Conservation (phyloP, 768 basidiomycete genomes). For the Russula emetica region DNA sequence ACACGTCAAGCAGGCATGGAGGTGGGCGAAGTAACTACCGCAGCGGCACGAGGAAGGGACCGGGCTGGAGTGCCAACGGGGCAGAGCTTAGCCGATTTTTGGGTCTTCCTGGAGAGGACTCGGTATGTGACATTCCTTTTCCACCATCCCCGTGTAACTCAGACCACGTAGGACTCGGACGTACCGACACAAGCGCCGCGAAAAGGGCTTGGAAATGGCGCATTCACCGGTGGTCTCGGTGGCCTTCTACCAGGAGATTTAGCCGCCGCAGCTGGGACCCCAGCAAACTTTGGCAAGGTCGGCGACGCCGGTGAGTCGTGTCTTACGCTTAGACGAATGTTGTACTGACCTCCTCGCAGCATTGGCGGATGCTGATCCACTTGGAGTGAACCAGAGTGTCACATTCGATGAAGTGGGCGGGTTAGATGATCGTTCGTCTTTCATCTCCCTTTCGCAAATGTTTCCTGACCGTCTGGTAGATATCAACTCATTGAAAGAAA, state of each 20-base stretch:
- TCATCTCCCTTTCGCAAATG: constrained; percentile 6
- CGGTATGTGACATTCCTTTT: constrained; percentile 37
- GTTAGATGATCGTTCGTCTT: constrained; percentile 75
- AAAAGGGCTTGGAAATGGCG: constrained; percentile 53
- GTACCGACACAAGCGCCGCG: constrained; percentile 60
- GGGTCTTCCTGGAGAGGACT: constrained; percentile 70
- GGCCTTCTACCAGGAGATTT: constrained; percentile 63
- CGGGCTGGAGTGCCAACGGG: constrained; percentile 76
- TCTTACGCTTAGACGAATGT: constrained; percentile 9
- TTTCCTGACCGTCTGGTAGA: constrained; percentile 45
- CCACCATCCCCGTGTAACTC: constrained; percentile 6
- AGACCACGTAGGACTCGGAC: constrained; percentile 61
- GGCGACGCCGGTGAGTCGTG: constrained; percentile 62
- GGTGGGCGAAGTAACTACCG: constrained; percentile 37
- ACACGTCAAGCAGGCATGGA: constrained; percentile 27
- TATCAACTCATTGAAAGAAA: constrained; percentile 95
- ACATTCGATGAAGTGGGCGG: constrained; percentile 98
- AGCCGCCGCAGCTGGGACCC: constrained; percentile 65
- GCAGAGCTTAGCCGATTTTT: constrained; percentile 76
- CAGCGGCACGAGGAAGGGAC: constrained; percentile 43
- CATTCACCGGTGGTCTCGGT: constrained; percentile 45
- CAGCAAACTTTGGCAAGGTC: constrained; percentile 81
- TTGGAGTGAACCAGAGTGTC: constrained; percentile 88
- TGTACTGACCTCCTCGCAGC: constrained; percentile 42
- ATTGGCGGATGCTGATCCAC: constrained; percentile 91